Percentiles rank a stretch among this genome's conserved stretches.
phyloP scores from a whole-genome alignment of 2,329 filamentous ascomycete genomes.

The Aureobasidium namibiae region DNA sequence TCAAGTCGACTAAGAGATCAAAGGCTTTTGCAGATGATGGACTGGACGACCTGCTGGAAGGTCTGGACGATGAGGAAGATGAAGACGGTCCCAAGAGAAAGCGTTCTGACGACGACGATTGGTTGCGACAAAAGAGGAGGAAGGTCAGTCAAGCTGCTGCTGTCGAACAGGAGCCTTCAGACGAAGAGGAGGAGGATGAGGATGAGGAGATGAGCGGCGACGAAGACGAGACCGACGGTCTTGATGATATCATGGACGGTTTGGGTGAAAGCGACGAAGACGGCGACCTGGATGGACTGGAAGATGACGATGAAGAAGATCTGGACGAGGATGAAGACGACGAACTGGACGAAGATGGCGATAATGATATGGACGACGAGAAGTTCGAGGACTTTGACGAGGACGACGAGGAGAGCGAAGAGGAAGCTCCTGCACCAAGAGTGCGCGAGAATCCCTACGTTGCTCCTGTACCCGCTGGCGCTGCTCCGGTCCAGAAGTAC shows the following conservation, averaged over 20 bases:
- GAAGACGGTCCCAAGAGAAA: conserved; percentile 51
- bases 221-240: conserved; percentile 13
- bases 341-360: conserved; percentile 27
- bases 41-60: conserved; percentile 67
- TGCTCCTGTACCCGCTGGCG: conserved; percentile 49
- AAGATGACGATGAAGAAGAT: conserved; percentile 15
- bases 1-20: conserved; percentile 67
- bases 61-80: conserved; percentile 44
- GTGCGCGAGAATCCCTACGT: conserved; percentile 81
- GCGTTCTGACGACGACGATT: conserved; percentile 50
- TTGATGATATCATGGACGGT: conserved; percentile 20
- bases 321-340: conserved; percentile 28
- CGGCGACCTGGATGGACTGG: conserved; percentile 23
- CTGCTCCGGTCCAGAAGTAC: conserved; percentile 58
- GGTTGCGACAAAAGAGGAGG: conserved; percentile 49
- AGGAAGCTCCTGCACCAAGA: conserved; percentile 30
- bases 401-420: conserved; percentile 28
- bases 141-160: conserved; percentile 37
- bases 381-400: conserved; percentile 24
- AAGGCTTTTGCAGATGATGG: conserved; percentile 72
- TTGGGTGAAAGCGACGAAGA: conserved; percentile 19
- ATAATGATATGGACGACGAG: conserved; percentile 25
- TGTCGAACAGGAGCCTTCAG: conserved; percentile 19
- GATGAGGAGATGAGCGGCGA: conserved; percentile 14
- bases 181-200: conserved; percentile 24